These are phyloP conservation scores for Cordyceps javanica DNA, from an alignment of 2,329 filamentous ascomycete genomes.

Conservation along the genomic window DNA sequence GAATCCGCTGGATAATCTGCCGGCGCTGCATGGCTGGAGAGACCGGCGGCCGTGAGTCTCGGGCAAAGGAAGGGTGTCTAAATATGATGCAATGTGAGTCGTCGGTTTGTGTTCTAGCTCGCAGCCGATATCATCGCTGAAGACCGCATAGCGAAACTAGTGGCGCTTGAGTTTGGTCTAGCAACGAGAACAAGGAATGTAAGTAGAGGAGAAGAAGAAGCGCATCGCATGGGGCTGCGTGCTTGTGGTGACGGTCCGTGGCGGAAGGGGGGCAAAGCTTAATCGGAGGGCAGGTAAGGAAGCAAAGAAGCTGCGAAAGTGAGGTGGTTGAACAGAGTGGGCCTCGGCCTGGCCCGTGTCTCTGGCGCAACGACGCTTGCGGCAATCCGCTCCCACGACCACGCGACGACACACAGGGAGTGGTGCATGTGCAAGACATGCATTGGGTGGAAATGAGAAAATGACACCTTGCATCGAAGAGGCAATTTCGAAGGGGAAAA, in stretches of 20 bases:
- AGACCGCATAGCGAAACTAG: neutral
- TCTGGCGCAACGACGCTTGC: neutral
- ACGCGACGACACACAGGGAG: neutral
- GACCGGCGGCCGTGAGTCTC: neutral
- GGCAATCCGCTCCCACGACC: neutral
- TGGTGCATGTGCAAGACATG: neutral
- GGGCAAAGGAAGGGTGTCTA: too few relatives aligned
- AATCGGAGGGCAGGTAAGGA: neutral
- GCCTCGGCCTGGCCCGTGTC: conserved; percentile 3
- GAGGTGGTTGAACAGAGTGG: conserved; percentile 12
- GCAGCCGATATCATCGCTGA: neutral
- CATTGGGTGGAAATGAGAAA: neutral
- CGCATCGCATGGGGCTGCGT: neutral
- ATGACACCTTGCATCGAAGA: too few relatives aligned
- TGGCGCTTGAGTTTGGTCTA: neutral
- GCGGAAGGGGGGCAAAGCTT: neutral
- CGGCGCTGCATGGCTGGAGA: conserved; percentile 24
- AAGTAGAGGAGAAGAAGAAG: neutral
- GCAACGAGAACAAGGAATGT: neutral
- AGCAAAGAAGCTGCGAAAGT: neutral
- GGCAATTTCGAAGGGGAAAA: neutral
- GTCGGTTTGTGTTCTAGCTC: neutral
- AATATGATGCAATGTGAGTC: neutral
- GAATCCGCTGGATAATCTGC: conserved; percentile 46
- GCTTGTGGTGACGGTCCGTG: conserved; percentile 6